Evolutionary conservation across 495 filamentous ascomycete genomes (phyloP).

Genomic region (Pyronema omphalodes): DNA sequence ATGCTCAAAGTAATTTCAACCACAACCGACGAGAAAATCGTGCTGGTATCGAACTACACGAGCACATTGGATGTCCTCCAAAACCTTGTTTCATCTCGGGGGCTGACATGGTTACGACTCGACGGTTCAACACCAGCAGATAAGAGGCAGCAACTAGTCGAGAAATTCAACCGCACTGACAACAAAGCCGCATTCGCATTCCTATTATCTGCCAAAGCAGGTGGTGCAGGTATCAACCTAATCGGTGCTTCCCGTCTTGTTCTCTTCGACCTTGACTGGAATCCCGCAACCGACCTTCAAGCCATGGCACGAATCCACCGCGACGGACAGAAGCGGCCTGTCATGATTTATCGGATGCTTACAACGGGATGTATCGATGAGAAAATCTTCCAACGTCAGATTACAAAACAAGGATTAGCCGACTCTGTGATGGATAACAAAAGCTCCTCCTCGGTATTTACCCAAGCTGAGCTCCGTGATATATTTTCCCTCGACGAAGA

Average conservation of each 20-base stretch:
- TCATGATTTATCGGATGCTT: slow-evolving; percentile 56
- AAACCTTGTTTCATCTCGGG: slow-evolving; percentile 42
- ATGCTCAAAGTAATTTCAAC: slow-evolving; percentile 44
- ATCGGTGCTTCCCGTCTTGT: slow-evolving; percentile 59
- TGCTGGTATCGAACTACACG: slow-evolving; percentile 70
- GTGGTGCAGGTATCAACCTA: slow-evolving; percentile 59
- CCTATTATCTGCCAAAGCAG: slow-evolving; percentile 61
- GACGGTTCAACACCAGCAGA: slow-evolving; percentile 51
- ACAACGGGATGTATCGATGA: slow-evolving; percentile 58
- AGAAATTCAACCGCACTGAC: slow-evolving; percentile 49
- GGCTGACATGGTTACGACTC: slow-evolving; percentile 49
- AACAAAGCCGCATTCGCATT: slow-evolving; percentile 39
- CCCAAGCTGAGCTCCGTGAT: slow-evolving; percentile 48
- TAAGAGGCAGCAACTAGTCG: slow-evolving; percentile 57
- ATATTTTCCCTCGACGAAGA: slow-evolving; percentile 50
- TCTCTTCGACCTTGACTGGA: slow-evolving; percentile 73
- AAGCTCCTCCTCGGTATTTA: slow-evolving; percentile 40
- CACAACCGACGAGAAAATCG: slow-evolving; percentile 52
- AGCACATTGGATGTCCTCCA: slow-evolving; percentile 54
- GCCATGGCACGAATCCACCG: slow-evolving; percentile 76
- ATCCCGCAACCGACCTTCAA: slow-evolving; percentile 61
- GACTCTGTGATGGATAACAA: slow-evolving; percentile 34
- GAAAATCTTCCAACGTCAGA: slow-evolving; percentile 70
- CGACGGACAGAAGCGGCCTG: slow-evolving; percentile 53
- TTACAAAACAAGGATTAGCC: slow-evolving; percentile 46